phyloP scores from a whole-genome alignment of 331 rosid species.

The Rosa hybrid region DNA sequence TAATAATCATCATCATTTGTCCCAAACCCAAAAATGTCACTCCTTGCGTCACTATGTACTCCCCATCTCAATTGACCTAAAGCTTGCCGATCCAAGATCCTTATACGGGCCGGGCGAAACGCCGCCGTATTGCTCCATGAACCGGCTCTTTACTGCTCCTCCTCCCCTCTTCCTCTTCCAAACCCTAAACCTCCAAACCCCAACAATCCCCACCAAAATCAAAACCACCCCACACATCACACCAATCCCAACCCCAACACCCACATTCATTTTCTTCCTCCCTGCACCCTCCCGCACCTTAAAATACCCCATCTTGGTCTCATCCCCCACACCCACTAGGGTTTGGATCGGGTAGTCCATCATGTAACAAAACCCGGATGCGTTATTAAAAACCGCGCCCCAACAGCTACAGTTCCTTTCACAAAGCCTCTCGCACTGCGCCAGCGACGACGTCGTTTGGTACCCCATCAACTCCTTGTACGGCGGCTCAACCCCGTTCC shows the following conservation, averaged over 20 bases:
- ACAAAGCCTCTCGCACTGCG: conserved; percentile 56
- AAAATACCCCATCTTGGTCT: conserved; percentile 67
- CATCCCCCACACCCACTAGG: conserved; percentile 52
- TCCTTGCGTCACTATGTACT: conserved; percentile 47
- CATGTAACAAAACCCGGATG: conserved; percentile 61
- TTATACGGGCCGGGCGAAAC: conserved; percentile 78
- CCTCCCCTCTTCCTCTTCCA: conserved; percentile 34
- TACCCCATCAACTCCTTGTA: conserved; percentile 47
- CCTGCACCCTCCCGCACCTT: conserved; percentile 53
- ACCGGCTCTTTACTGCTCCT: conserved; percentile 18
- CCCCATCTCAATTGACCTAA: conserved; percentile 64
- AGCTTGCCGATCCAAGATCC: conserved; percentile 74
- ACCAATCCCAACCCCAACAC: conserved; percentile 35
- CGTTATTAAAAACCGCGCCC: conserved; percentile 68
- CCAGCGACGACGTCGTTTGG: conserved; percentile 49
- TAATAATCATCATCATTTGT: conserved; percentile 22
- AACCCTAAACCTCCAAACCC: conserved; percentile 22
- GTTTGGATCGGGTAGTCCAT: conserved; percentile 67
- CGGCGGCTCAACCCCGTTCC: conserved; percentile 61
- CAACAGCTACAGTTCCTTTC: conserved; percentile 72
- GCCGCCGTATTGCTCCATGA: conserved; percentile 42
- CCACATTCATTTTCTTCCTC: conserved; percentile 26
- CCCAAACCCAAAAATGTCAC: conserved; percentile 46
- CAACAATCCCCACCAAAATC: conserved; percentile 33
- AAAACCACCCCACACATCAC: conserved; percentile 22